Conservation (phyloP, 768 basidiomycete genomes). For the Suillus clintonianus region DNA sequence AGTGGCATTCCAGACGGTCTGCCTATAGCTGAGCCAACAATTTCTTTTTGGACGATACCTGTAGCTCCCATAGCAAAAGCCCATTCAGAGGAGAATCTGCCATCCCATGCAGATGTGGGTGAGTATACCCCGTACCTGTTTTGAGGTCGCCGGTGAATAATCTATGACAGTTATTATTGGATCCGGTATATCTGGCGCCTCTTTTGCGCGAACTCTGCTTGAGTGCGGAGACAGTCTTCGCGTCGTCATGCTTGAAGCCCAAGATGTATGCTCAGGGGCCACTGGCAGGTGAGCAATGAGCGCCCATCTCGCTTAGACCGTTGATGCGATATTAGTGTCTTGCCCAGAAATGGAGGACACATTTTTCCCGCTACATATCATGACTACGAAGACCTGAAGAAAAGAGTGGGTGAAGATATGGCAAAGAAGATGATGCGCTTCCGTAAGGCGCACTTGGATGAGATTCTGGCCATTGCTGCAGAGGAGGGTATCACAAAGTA, state of each 20-base stretch:
- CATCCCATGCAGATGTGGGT: constrained; percentile 59
- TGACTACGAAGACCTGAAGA: constrained; percentile 43
- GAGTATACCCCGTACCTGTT: constrained; percentile 5
- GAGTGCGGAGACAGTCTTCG: constrained; percentile 21
- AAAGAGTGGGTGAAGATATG: constrained; percentile 36
- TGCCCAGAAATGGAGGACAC: constrained; percentile 50
- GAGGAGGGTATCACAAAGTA: constrained; percentile 25
- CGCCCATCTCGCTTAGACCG: background rate
- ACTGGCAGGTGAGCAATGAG: constrained; percentile 44
- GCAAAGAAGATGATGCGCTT: constrained; percentile 44
- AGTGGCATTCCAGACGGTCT: constrained; percentile 43
- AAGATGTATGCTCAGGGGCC: constrained; percentile 56
- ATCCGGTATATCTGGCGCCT: constrained; percentile 52
- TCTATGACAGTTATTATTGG: constrained; percentile 45
- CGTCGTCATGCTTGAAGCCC: constrained; percentile 62
- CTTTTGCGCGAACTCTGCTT: constrained; percentile 43
- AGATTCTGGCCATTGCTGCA: constrained; percentile 31
- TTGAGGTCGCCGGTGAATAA: background rate
- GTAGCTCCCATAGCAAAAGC: constrained; percentile 44
- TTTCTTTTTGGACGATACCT: constrained; percentile 67
- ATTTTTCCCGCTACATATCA: constrained; percentile 50
- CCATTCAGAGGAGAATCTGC: constrained; percentile 29
- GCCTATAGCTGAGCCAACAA: constrained; percentile 54
- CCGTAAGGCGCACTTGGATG: constrained; percentile 38
- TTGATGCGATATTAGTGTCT: background rate